phyloP scores from a whole-genome alignment of 331 rosid species.

The Acacia concinna region DNA sequence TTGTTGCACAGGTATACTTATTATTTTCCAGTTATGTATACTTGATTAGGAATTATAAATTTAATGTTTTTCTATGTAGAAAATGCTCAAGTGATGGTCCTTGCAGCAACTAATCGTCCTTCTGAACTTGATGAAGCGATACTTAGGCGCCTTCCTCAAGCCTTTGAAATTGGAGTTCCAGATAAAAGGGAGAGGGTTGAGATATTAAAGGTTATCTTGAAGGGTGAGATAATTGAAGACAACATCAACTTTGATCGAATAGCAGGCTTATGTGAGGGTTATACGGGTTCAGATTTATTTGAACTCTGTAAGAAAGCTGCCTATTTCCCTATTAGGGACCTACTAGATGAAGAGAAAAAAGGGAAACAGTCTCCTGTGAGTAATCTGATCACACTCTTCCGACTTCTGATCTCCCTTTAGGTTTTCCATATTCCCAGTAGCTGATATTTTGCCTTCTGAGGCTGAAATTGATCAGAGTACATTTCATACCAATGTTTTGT shows the following conservation, averaged over 20 bases:
- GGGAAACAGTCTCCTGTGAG: conserved; percentile 75
- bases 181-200: conserved; percentile 74
- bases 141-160: conserved; percentile 93
- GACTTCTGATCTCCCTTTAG: background rate
- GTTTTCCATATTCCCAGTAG: conserved; percentile 11
- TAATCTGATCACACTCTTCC: conserved; percentile 24
- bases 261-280: conserved; percentile 72
- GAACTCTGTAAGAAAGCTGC: conserved; percentile 99
- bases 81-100: conserved; percentile 92
- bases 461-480: conserved; percentile 14
- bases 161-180: conserved; percentile 91
- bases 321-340: conserved; percentile 83
- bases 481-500: background rate
- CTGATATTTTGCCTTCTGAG: background rate
- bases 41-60: conserved; percentile 18
- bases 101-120: conserved; percentile 98
- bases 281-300: conserved; percentile 94
- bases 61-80: conserved; percentile 42
- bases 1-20: background rate
- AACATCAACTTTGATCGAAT: conserved; percentile 54
- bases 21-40: conserved; percentile 22
- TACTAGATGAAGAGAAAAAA: conserved; percentile 68
- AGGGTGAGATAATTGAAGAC: conserved; percentile 74
- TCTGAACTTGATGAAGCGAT: conserved; percentile 99
- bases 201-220: conserved; percentile 80